Evolutionary conservation across 2,329 filamentous ascomycete genomes (phyloP).

Genomic region (Calonectria pseudoturangicola): DNA sequence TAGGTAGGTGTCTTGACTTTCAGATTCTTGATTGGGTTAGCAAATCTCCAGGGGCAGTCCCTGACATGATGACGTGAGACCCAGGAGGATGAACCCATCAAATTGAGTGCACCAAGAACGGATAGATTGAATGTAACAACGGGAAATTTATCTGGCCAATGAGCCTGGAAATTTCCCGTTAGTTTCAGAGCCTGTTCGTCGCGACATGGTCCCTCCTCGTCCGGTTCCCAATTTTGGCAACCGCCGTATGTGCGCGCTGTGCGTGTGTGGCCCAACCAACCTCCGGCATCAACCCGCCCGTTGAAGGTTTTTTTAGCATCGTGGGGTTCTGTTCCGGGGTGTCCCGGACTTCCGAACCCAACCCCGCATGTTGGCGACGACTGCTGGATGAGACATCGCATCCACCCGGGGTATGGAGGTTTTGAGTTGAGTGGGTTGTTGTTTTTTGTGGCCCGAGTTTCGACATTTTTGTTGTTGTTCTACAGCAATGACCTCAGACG

Average conservation of each 20-base stretch:
- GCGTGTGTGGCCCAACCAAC: neutral
- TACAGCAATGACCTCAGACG: neutral
- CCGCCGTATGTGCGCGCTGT: no score
- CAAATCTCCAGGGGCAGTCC: neutral
- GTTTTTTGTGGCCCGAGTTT: neutral
- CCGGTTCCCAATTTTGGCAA: no score
- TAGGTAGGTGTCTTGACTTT: neutral
- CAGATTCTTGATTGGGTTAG: constrained; percentile 20
- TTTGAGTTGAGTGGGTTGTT: neutral
- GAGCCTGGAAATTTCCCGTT: neutral
- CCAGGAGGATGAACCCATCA: constrained; percentile 11
- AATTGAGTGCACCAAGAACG: neutral
- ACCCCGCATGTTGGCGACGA: constrained; percentile 15
- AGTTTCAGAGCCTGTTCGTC: neutral
- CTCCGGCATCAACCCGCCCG: neutral
- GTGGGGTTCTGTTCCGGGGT: constrained; percentile 5
- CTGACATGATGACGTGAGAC: constrained; percentile 26
- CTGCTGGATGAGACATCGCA: neutral
- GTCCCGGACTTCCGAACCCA: neutral
- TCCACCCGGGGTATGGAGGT: constrained; percentile 2
- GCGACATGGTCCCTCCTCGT: neutral
- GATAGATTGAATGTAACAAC: constrained; percentile 4
- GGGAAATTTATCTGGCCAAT: constrained; percentile 20
- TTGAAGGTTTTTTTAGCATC: constrained; percentile 18
- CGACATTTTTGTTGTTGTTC: neutral